phyloP scores from a whole-genome alignment of 2,329 filamentous ascomycete genomes.

The Colletotrichum sp. region DNA sequence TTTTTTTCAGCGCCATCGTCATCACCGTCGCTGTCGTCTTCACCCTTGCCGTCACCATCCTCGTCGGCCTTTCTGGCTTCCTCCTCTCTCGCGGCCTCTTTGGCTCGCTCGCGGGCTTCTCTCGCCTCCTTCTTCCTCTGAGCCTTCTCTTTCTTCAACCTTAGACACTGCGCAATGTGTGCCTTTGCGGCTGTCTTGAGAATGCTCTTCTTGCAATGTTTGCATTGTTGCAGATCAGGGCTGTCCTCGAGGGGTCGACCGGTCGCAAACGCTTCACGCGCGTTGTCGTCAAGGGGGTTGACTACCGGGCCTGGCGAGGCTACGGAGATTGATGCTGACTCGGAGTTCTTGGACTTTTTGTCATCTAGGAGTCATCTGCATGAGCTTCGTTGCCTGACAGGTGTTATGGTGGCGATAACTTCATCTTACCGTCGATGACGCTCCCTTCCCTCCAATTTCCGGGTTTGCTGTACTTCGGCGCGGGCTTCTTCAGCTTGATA shows the following conservation, averaged over 20 bases:
- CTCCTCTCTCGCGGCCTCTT: conserved; percentile 64
- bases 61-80: conserved; percentile 58
- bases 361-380: conserved; percentile 43
- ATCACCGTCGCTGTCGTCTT: conserved; percentile 51
- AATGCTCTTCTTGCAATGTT: conserved; percentile 91
- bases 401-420: not conserved
- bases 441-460: conserved; percentile 76
- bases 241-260: conserved; percentile 82
- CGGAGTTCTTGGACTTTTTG: conserved; percentile 56
- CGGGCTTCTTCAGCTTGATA: conserved; percentile 68
- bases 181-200: conserved; percentile 75
- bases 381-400: not conserved
- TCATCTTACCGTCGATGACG: conserved; percentile 60
- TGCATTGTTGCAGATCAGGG: conserved; percentile 83
- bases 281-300: conserved; percentile 75
- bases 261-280: conserved; percentile 80
- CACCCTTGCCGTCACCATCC: conserved; percentile 53
- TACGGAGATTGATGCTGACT: conserved; percentile 39
- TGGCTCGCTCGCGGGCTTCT: conserved; percentile 71
- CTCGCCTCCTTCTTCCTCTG: conserved; percentile 78
- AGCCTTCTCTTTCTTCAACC: conserved; percentile 82
- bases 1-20: conserved; percentile 50
- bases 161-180: conserved; percentile 85
- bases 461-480: conserved; percentile 67
- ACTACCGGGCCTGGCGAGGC: conserved; percentile 61